These are phyloP conservation scores for Colletotrichum musicola DNA, from an alignment of 2,329 filamentous ascomycete species.

Conservation along the genomic window DNA sequence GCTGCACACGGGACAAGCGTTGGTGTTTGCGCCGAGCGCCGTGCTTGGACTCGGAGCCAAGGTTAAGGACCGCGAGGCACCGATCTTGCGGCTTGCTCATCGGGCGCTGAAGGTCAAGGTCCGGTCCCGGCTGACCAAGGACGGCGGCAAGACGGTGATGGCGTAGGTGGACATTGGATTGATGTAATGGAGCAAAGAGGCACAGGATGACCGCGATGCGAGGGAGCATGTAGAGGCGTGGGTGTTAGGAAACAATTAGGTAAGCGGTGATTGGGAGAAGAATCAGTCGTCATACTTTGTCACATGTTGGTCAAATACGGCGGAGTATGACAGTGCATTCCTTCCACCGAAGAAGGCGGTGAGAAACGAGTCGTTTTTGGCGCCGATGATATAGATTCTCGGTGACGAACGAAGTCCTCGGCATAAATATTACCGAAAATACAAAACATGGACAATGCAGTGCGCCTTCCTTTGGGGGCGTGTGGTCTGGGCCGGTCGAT, in stretches of 20 bases:
- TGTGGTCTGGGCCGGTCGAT: not conserved
- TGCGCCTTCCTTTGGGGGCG: not conserved
- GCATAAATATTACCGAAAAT: not conserved
- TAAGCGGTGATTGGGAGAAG: too few relatives aligned
- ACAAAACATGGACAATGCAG: not conserved
- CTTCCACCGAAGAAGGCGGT: not conserved
- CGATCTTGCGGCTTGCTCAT: conserved; percentile 50
- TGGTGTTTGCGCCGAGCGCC: conserved; percentile 61
- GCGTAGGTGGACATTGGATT: conserved; percentile 42
- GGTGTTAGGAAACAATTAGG: too few relatives aligned
- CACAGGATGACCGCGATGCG: too few relatives aligned
- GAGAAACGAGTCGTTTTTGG: conserved; percentile 2
- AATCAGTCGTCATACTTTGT: too few relatives aligned
- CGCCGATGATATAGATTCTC: too few relatives aligned
- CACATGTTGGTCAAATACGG: too few relatives aligned
- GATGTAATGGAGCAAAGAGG: too few relatives aligned
- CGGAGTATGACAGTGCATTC: too few relatives aligned
- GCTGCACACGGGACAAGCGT: conserved; percentile 58
- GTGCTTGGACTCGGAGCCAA: conserved; percentile 37
- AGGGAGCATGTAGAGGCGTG: too few relatives aligned
- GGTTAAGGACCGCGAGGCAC: conserved; percentile 31
- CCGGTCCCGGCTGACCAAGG: conserved; percentile 56
- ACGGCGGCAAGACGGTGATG: conserved; percentile 61
- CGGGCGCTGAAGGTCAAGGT: conserved; percentile 56
- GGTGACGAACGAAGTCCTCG: not conserved